These are phyloP conservation scores for Podospora tetraspora DNA, from an alignment of 495 filamentous ascomycete genomes.

Conservation along the genomic window DNA sequence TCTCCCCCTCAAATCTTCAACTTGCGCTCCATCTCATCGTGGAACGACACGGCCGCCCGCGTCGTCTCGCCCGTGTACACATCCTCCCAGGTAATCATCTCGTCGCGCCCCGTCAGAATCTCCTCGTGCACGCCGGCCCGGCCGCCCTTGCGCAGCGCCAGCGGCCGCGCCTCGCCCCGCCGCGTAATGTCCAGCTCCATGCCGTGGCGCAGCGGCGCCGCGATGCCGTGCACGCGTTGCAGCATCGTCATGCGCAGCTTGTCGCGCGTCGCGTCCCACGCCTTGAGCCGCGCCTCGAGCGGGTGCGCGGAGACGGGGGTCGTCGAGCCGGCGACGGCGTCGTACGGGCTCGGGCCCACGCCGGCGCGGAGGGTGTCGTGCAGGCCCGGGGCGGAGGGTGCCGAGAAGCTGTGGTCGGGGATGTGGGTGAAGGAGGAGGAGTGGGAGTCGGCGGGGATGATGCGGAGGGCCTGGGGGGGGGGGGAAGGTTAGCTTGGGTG, in stretches of 20 bases:
- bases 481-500: constrained; percentile 19
- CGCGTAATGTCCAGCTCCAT: constrained; percentile 88
- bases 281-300: constrained; percentile 78
- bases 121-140: constrained; percentile 61
- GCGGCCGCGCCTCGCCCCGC: constrained; percentile 49
- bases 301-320: constrained; percentile 67
- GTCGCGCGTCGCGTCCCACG: constrained; percentile 83
- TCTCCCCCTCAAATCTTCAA: constrained; percentile 44
- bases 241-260: constrained; percentile 78
- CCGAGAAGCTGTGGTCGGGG: constrained; percentile 50
- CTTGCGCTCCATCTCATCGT: constrained; percentile 91
- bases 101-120: constrained; percentile 73
- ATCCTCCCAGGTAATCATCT: constrained; percentile 81
- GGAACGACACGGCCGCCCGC: constrained; percentile 64
- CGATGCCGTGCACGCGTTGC: constrained; percentile 80
- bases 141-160: constrained; percentile 37
- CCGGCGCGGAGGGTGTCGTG: constrained; percentile 87
- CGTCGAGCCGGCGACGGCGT: constrained; percentile 26
- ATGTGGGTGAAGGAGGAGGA: constrained; percentile 54
- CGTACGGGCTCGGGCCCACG: constrained; percentile 52
- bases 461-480: constrained; percentile 70
- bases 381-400: constrained; percentile 84
- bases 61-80: constrained; percentile 71
- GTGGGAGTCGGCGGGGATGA: constrained; percentile 64
- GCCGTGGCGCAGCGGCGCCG: constrained; percentile 85